Base-by-base conservation (phyloP, 257 asterid genomes). In the Solanum rostratum region DNA sequence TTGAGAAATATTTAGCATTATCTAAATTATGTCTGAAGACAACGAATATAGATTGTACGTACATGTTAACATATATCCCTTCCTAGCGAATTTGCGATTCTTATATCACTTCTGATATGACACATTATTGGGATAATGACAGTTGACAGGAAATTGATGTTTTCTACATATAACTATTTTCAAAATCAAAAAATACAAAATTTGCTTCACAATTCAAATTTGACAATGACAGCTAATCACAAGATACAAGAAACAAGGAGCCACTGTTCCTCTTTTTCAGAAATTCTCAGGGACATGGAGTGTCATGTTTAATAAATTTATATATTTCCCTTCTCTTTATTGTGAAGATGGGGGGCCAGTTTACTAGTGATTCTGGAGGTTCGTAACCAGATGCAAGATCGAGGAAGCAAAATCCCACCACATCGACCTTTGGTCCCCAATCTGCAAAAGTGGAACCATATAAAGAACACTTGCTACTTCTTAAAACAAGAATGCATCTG, bases 401-500 rank as follows among this genome's bases (percentile, higher is more conserved):
- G 76, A 96, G 98, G 93, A 96, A 96, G 93, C 98, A 96, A 91
- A 96, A 96, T 69, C 99, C 98, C 86, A 96, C 99, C 13, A 96
- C 98, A 83, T 96, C 99, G 84, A 96, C 90, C 91, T 92, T 93
- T 65, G 95, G 93, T 74, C 99, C 99, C 99, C 99, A 96, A 88
- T 96, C 99, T 96, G 95, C 93, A 92, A 90, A 87, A 88, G 53
- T 86, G 59, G 33, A 24, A 78, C 84, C 66, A 87, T 46, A 76
- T 83, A 87, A 79, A 85, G 16, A 84, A 37, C 37, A 70, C 41
- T 45, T 73, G 81, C 14, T 8, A 45, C 59, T 45, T 43, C 20
- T 65, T 65, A 49, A 65, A 30, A 82, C 78, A 82, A 62, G 46
- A 82, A 41, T 82, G 84, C 46, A 62, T 65, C 27, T 62, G 60